These are phyloP conservation scores for Penicillium malachiteum DNA, from an alignment of 495 filamentous ascomycete species.

Conservation along the genomic window DNA sequence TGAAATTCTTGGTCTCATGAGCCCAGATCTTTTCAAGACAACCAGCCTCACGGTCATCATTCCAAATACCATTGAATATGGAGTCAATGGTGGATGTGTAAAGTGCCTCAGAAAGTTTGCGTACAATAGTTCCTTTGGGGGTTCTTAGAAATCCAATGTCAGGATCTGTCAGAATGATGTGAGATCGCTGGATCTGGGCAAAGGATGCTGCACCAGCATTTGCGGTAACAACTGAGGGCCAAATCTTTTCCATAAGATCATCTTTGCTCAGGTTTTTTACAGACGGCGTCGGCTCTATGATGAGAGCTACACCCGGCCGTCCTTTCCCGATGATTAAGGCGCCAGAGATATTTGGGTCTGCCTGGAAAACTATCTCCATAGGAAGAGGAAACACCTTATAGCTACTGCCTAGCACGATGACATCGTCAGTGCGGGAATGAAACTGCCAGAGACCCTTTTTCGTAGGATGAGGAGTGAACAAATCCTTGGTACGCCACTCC, in stretches of 20 bases:
- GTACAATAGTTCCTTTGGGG: conserved; percentile 14
- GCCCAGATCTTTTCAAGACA: too few relatives aligned
- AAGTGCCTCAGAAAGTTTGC: conserved; percentile 10
- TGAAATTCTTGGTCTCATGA: too few relatives aligned
- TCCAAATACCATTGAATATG: too few relatives aligned
- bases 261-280: conserved; percentile 10
- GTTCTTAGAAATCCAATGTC: conserved; percentile 11
- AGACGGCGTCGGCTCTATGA: conserved; percentile 8
- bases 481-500: conserved; percentile 53
- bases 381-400: conserved; percentile 15
- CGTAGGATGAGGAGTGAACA: conserved; percentile 51
- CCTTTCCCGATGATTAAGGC: conserved; percentile 17
- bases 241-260: conserved; percentile 20
- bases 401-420: conserved; percentile 9
- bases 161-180: conserved; percentile 13
- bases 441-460: conserved; percentile 49
- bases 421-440: conserved; percentile 51
- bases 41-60: too few relatives aligned
- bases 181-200: conserved; percentile 17
- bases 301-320: conserved; percentile 10
- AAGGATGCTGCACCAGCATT: conserved; percentile 18
- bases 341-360: conserved; percentile 6
- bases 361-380: conserved; percentile 9
- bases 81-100: conserved; percentile 10
- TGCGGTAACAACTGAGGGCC: conserved; percentile 18